These are phyloP conservation scores for Mortierella sp. DNA, from an alignment of 371 early-diverging fungal species.

Conservation along the genomic window DNA sequence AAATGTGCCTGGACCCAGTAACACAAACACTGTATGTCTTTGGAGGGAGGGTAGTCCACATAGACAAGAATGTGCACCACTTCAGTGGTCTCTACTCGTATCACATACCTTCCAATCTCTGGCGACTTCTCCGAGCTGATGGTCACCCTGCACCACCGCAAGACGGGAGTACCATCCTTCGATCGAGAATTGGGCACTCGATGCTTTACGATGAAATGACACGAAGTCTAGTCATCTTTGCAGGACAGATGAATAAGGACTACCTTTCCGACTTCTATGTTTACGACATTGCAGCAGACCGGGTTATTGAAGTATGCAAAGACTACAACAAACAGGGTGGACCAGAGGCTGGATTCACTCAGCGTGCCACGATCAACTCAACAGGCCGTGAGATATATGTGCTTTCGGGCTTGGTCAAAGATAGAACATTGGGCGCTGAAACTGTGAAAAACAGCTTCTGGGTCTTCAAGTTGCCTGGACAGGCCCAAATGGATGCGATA, in stretches of 20 bases:
- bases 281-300: slow-evolving; percentile 82
- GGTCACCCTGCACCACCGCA: slow-evolving; percentile 42
- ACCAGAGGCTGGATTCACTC: slow-evolving; percentile 85
- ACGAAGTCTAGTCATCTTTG: slow-evolving; percentile 86
- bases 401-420: slow-evolving; percentile 72
- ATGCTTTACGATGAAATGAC: slow-evolving; percentile 84
- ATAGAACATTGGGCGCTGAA: slow-evolving; percentile 61
- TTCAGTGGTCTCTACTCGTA: slow-evolving; percentile 92
- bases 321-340: slow-evolving; percentile 78
- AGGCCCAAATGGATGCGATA: slow-evolving; percentile 48
- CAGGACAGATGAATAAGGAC: slow-evolving; percentile 88
- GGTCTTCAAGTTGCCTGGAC: slow-evolving; percentile 69
- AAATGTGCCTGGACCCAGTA: slow-evolving; percentile 89
- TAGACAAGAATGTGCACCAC: slow-evolving; percentile 65
- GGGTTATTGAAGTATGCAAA: slow-evolving; percentile 74
- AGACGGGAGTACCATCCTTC: slow-evolving; percentile 58
- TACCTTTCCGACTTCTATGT: slow-evolving; percentile 79
- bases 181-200: slow-evolving; percentile 88
- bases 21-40: slow-evolving; percentile 83
- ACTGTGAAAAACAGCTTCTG: slow-evolving; percentile 78
- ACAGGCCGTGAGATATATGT: slow-evolving; percentile 85
- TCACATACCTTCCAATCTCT: slow-evolving; percentile 58
- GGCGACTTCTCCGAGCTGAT: slow-evolving; percentile 45
- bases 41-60: slow-evolving; percentile 84
- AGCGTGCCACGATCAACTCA: slow-evolving; percentile 84